Base-by-base conservation (phyloP, 2,329 filamentous ascomycete species). In the Penicillium capsulatum region DNA sequence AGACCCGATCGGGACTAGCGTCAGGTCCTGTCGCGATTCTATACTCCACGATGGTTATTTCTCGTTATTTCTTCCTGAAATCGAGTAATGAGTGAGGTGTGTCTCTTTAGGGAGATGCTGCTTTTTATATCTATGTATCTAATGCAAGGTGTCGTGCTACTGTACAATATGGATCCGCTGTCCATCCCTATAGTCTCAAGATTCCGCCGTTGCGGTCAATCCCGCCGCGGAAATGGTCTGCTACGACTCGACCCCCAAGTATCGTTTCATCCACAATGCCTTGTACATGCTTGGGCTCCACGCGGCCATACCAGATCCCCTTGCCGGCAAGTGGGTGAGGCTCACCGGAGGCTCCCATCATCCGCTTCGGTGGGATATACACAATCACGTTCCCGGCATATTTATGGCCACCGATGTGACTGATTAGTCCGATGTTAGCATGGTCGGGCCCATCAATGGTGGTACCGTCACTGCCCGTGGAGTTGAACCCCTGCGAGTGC, bases 331-430 rank as follows among this genome's bases (percentile, higher is more conserved):
- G 54, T 32, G 64, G 60, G 42, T 63, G 59, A 36, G 42, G 37
- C n/a, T 38, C 42, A 15, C 45, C 47, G 13, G 44, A 45, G 19
- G 30, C 31, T n/a, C 44, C 47, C 9, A 51, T 32, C 24, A 38
- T 58, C 54, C 66, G 58, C 10, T 50, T 52, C 1, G 61, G 60
- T 2, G 66, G 65, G 8, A 69, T 77, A 64, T 97, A 97, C 1
- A 97, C 72, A 70, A 97, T 86, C 51, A 96, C 80, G 59, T 97
- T 97, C 28, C 91, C 91, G 26, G 84, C 84, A 69, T 92, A 97
- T 71, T 95, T 95, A 71, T 97, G 91, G 1, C 91, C 91, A 15
- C 91, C 91, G 10, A 96, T 83, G 60, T 97, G 91, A 51, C 83
- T 91, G 57, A 96, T 69, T 33, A 63, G 51, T 4, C 63, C 68